Base-by-base conservation (phyloP, 2,329 filamentous ascomycete genomes). In the Diplodia seriata region DNA sequence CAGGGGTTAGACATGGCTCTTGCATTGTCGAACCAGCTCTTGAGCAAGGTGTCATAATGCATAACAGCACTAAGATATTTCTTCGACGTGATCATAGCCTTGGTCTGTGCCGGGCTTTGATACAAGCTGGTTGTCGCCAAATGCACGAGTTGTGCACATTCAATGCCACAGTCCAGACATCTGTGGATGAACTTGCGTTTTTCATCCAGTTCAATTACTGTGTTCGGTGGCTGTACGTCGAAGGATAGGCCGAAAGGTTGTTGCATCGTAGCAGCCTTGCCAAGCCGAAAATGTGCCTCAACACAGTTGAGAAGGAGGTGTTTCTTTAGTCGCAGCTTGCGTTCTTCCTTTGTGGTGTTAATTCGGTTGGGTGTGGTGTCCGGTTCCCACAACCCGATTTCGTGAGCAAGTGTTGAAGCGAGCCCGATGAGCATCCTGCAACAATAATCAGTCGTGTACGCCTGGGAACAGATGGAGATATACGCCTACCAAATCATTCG, bases 221-320 rank as follows among this genome's bases (percentile, higher is more conserved):
- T 51, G 4, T 59, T 47, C 3, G n/a, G 29, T n/a, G 43, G 40
- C 31, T 57, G 54, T 3, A 54, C 29, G 31, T 67, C 64, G 20
- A 67, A 57, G 26, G 64, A 67, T 29, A 57, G 53, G 31, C 53
- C 54, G 15, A 67, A 67, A 2, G 54, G 64, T 18, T 67, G 64
- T 23, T 67, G 54, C 40, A 59, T 33, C 5, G 64, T 23, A 7
- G 40, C 43, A 36, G 4, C 55, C 29, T 57, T 57, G 6, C 64
- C 64, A 15, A 50, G 29, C 4, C 64, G 64, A 20, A 51, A 59
- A 31, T 50, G 53, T 2, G 64, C 53, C 43, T 67, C 64, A 15
- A 59, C 54, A 9, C 53, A 51, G 9, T 51, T 8, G 26, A 67
- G 43, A 14, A 67, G 43, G 14, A 67, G 33, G 8, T 36, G n/a